phyloP scores from a whole-genome alignment of 352 stramenopile species.

The Pythium apleroticum region DNA sequence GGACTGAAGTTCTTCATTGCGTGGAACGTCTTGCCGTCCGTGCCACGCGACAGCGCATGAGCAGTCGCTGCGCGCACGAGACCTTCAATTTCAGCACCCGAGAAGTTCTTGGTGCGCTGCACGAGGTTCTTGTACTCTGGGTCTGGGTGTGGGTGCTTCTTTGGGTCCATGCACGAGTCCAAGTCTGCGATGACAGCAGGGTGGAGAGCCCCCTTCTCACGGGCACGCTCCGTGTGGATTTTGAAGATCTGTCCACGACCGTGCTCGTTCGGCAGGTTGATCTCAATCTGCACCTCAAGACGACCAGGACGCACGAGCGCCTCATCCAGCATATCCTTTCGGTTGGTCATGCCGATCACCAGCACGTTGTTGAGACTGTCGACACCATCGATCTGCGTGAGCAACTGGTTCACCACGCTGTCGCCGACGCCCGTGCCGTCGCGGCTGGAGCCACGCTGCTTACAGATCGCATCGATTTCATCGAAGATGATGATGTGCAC shows the following conservation, averaged over 20 bases:
- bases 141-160: constrained; percentile 60
- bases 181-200: constrained; percentile 73
- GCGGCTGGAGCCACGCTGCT: constrained; percentile 90
- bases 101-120: constrained; percentile 98
- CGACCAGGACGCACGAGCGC: constrained; percentile 97
- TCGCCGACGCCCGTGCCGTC: constrained; percentile 97
- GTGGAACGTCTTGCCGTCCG: constrained; percentile 83
- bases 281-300: constrained; percentile 99
- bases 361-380: constrained; percentile 99
- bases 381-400: constrained; percentile 99
- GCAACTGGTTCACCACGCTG: constrained; percentile 98
- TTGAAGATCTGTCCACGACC: constrained; percentile 97
- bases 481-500: constrained; percentile 99
- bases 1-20: constrained; percentile 77
- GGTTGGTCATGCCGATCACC: constrained; percentile 99
- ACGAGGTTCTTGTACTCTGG: constrained; percentile 91
- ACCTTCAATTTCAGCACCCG: constrained; percentile 97
- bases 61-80: constrained; percentile 94
- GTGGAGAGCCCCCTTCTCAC: constrained; percentile 73
- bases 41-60: constrained; percentile 80
- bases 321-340: constrained; percentile 97
- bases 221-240: constrained; percentile 95
- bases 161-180: constrained; percentile 67
- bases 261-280: constrained; percentile 95
- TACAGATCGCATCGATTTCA: constrained; percentile 99